Base-by-base conservation (phyloP, 2,329 filamentous ascomycete species). In the Hypoxylon sp. region DNA sequence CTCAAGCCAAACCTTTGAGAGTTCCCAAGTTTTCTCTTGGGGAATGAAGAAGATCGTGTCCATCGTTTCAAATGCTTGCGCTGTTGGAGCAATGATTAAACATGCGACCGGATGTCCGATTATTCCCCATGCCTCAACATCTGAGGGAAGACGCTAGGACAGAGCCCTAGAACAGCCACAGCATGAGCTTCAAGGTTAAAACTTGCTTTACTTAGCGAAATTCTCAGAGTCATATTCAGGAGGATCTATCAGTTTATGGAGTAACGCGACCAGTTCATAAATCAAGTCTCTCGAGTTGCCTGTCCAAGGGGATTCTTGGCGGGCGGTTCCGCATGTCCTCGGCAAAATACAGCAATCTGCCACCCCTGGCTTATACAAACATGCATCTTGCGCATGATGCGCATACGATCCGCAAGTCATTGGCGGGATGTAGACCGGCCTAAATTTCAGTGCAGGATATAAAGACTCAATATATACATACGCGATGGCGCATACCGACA, bases 271-370 rank as follows among this genome's bases (percentile, higher is more conserved):
- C 46, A 15, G 48, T 53, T 55, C 51, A 67, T 35, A 62, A 65
- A 67, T 70, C 39, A 62, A 61, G n/a, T 2, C 4, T 3, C 21
- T 51, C 15, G 29, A 57, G 42, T 59, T 44, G n/a, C 52, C 50
- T 29, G 39, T 65, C 27, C 10, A n/a, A 51, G 39, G n/a, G 21
- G 27, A n/a, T 37, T 50, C 64, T 70, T 63, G 54, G 62, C 68
- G 65, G 68, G 39, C 13, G 35, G 42, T 51, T 52, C 65, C 62
- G 58, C 57, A 61, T 53, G 51, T 56, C 62, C 68, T 68, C 68
- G 68, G 68, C 62, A 70, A 70, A 70, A 64, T 70, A 63, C 37
- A 55, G 29, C 54, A 50, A 59, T 47, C 19, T 55, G 10, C 10
- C 39, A 21, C n/a, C 61, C 56, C 58, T 50, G 53, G 61, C 53